These are phyloP conservation scores for Castanea crenata DNA, from an alignment of 306 rosid species.

Conservation along the genomic window DNA sequence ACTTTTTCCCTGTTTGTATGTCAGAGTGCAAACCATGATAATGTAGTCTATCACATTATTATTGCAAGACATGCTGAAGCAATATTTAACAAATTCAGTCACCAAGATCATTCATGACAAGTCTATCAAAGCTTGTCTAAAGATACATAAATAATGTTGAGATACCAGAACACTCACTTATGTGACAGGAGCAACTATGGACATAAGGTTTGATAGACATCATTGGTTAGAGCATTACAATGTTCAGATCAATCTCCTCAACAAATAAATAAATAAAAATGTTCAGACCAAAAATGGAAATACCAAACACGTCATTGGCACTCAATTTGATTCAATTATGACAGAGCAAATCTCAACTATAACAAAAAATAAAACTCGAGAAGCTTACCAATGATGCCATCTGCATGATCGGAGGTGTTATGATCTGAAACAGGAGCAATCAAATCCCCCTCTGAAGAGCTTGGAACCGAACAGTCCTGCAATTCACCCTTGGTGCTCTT, in stretches of 20 bases:
- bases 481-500: constrained; percentile 34
- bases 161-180: neutral
- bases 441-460: constrained; percentile 38
- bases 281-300: neutral
- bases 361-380: constrained; percentile 12
- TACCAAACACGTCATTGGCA: neutral
- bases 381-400: constrained; percentile 54
- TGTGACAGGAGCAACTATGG: neutral
- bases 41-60: neutral
- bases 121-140: neutral
- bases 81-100: neutral
- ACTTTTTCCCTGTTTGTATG: neutral
- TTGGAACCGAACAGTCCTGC: constrained; percentile 38
- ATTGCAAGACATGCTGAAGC: neutral
- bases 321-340: neutral
- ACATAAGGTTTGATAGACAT: neutral
- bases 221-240: neutral
- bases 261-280: neutral
- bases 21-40: neutral
- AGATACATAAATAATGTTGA: neutral
- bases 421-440: constrained; percentile 41
- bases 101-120: neutral
- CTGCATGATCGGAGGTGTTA: constrained; percentile 37
- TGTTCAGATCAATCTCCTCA: neutral
- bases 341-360: neutral